These are phyloP conservation scores for Oldenlandia corymbosa DNA, from an alignment of 257 asterid genomes.

Conservation along the genomic window DNA sequence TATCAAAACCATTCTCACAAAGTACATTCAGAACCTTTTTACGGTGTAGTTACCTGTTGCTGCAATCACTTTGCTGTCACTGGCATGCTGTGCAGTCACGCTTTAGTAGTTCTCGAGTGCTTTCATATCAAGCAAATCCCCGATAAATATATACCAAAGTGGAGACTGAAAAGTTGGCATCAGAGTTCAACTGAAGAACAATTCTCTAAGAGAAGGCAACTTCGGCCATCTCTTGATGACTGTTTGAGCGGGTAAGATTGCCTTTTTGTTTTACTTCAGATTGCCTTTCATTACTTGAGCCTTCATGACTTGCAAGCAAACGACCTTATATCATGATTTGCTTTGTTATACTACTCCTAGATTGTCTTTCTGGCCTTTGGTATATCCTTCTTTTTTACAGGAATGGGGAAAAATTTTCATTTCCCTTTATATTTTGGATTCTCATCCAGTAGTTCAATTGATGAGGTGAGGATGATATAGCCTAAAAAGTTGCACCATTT, in stretches of 20 bases:
- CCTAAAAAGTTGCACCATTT: no score
- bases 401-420: not conserved
- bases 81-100: conserved; percentile 18
- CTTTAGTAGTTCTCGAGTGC: conserved; percentile 6
- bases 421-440: not conserved
- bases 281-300: no score
- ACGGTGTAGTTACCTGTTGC: conserved; percentile 8
- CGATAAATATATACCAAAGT: conserved; percentile 11
- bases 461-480: no score
- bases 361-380: not conserved
- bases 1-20: not conserved
- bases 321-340: no score
- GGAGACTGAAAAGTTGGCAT: conserved; percentile 14
- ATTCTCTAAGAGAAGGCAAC: not conserved
- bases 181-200: not conserved
- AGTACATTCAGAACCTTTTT: not conserved
- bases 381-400: not conserved
- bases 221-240: conserved; percentile 8
- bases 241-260: conserved; percentile 13
- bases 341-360: no score
- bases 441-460: no score
- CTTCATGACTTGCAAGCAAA: no score
- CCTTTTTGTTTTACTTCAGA: not conserved
- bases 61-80: conserved; percentile 14
- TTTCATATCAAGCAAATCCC: conserved; percentile 15